Conservation (phyloP, 1,284 basidiomycete genomes). For the Pseudozyma hubeiensis region DNA sequence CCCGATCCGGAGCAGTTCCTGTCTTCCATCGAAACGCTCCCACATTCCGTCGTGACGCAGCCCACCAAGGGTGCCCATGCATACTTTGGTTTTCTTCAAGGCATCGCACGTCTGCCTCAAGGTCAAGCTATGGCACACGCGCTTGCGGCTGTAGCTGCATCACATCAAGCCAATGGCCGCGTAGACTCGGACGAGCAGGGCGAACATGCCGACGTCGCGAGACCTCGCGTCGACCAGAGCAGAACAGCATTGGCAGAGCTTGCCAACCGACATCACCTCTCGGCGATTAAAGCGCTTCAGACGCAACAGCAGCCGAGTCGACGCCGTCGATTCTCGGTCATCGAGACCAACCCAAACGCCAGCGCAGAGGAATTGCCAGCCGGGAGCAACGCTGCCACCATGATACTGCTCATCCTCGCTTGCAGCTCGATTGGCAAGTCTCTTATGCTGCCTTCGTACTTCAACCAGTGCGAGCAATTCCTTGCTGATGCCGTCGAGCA, state of each 20-base stretch:
- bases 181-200: background rate
- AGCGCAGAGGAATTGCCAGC: conserved; percentile 26
- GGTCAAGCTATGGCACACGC: conserved; percentile 50
- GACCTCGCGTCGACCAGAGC: background rate
- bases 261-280: conserved; percentile 45
- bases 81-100: conserved; percentile 33
- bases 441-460: conserved; percentile 50
- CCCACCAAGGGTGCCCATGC: conserved; percentile 29
- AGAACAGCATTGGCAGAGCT: conserved; percentile 16
- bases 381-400: conserved; percentile 39
- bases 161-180: conserved; percentile 15
- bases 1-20: conserved; percentile 32
- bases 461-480: conserved; percentile 50
- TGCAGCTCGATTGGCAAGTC: conserved; percentile 41
- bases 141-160: conserved; percentile 35
- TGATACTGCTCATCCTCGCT: conserved; percentile 43
- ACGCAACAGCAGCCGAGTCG: conserved; percentile 40
- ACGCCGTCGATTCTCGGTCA: conserved; percentile 48
- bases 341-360: conserved; percentile 26
- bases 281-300: conserved; percentile 45
- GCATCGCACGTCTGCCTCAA: conserved; percentile 29
- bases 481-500: conserved; percentile 45
- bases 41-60: conserved; percentile 24
- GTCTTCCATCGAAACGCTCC: conserved; percentile 9
- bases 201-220: too few relatives aligned